A percentile compares a stretch with the other conserved stretches of the same genome.
These are phyloP conservation scores for Apium graveolens DNA, from an alignment of 129 eudicot genomes.

Conservation along the genomic window DNA sequence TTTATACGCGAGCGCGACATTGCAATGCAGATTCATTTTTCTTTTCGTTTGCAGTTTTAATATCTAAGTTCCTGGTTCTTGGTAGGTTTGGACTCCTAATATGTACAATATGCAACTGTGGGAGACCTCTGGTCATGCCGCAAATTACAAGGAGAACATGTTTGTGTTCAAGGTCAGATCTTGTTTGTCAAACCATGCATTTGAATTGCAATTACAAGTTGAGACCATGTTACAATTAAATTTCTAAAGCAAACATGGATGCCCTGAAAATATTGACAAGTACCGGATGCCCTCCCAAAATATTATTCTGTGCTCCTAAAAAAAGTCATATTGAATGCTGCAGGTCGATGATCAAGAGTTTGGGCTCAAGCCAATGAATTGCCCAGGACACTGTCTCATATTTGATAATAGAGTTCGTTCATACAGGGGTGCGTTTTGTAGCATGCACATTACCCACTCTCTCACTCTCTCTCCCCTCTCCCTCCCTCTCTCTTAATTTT, in stretches of 20 bases:
- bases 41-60: slow-evolving; percentile 6
- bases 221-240: neutral
- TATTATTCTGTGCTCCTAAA: neutral
- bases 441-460: too few species aligned
- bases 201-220: neutral
- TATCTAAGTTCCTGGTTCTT: slow-evolving; percentile 17
- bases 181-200: neutral
- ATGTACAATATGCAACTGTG: slow-evolving; percentile 95
- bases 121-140: slow-evolving; percentile 99
- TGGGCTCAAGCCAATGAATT: slow-evolving; percentile 97
- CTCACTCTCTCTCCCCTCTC: too few species aligned
- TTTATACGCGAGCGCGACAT: neutral
- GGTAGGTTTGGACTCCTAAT: slow-evolving; percentile 76
- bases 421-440: slow-evolving; percentile 87
- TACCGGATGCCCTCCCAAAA: neutral
- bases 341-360: slow-evolving; percentile 91
- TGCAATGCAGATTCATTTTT: neutral
- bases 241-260: neutral
- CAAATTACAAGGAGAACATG: slow-evolving; percentile 94
- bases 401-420: slow-evolving; percentile 90
- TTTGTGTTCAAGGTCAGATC: slow-evolving; percentile 70
- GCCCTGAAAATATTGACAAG: neutral
- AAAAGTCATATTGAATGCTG: slow-evolving; percentile 6
- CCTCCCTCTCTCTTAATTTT: too few species aligned
- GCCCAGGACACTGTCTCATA: slow-evolving; percentile 91